Evolutionary conservation across 1,139 yeast genomes (phyloP).

Genomic region (Hansenula sp.): DNA sequence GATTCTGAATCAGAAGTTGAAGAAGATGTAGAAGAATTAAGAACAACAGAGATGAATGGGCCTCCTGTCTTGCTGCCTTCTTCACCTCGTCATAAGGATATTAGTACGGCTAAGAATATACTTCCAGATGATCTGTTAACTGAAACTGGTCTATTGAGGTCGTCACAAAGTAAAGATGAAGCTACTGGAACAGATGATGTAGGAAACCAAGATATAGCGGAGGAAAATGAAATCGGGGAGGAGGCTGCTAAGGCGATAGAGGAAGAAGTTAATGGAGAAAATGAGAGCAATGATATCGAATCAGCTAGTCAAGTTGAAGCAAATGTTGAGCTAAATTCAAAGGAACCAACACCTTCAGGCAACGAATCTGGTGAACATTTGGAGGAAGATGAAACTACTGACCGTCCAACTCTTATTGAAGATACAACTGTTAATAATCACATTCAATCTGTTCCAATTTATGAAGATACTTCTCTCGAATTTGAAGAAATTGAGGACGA

Average conservation of each 20-base stretch:
- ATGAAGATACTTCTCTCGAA: not conserved
- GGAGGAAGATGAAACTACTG: not conserved
- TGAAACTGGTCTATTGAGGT: not conserved
- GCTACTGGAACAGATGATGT: not conserved
- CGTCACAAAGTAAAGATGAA: not conserved
- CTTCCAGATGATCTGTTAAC: conserved; percentile 7
- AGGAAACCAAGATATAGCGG: not conserved
- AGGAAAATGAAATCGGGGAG: not conserved
- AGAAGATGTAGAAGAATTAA: conserved; percentile 2
- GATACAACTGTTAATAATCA: not conserved
- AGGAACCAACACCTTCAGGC: too few relatives aligned
- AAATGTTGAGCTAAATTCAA: too few relatives aligned
- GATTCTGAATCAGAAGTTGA: conserved; percentile 4
- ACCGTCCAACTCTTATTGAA: not conserved
- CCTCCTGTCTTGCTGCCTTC: conserved; percentile 5
- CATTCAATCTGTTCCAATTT: not conserved
- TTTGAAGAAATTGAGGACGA: conserved; percentile 20
- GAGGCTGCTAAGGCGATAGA: not conserved
- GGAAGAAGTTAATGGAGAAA: not conserved
- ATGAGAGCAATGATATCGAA: not conserved
- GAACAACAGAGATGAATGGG: not conserved
- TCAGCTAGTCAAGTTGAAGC: too few relatives aligned
- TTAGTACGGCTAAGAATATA: conserved; percentile 12
- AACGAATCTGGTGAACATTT: not conserved
- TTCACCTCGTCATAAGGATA: conserved; percentile 11